These are phyloP conservation scores for Coccomyxa sp. DNA, from an alignment of 139 green algal species.

Conservation along the genomic window DNA sequence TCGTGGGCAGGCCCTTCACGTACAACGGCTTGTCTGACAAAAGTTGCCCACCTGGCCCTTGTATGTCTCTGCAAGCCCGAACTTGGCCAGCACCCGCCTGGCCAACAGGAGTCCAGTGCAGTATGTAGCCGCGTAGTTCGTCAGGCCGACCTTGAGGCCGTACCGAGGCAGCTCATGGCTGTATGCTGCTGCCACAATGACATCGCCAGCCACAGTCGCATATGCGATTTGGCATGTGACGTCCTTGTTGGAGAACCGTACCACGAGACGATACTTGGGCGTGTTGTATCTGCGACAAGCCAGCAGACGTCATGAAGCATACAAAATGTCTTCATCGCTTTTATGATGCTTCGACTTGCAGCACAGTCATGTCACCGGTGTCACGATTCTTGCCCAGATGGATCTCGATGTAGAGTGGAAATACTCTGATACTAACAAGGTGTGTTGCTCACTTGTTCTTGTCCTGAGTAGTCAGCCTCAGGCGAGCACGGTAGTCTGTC, in stretches of 20 bases:
- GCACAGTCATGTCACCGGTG: no score
- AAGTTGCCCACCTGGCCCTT: slow-evolving; percentile 47
- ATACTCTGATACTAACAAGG: no score
- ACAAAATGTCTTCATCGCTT: no score
- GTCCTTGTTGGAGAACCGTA: slow-evolving; percentile 64
- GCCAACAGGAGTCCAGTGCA: slow-evolving; percentile 90
- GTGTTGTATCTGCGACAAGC: slow-evolving; percentile 77
- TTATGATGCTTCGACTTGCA: no score
- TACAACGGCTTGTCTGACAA: no score
- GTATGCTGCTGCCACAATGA: slow-evolving; percentile 85
- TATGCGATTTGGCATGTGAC: slow-evolving; percentile 91
- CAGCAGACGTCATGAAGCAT: no score
- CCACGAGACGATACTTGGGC: slow-evolving; percentile 84
- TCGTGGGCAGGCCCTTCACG: no score
- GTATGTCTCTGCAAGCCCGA: slow-evolving; percentile 88
- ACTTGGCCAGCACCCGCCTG: slow-evolving; percentile 90
- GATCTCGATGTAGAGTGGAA: no score
- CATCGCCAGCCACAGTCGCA: slow-evolving; percentile 91
- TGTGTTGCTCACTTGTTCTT: slow-evolving; percentile 92
- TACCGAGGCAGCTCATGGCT: slow-evolving; percentile 91
- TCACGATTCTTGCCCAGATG: no score
- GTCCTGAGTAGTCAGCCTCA: slow-evolving; percentile 91
- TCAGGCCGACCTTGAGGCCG: slow-evolving; percentile 90
- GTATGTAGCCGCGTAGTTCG: slow-evolving; percentile 97
- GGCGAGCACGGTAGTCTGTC: slow-evolving; percentile 95